These are phyloP conservation scores for Peronospora belbahrii DNA, from an alignment of 352 stramenopile species.

Conservation along the genomic window DNA sequence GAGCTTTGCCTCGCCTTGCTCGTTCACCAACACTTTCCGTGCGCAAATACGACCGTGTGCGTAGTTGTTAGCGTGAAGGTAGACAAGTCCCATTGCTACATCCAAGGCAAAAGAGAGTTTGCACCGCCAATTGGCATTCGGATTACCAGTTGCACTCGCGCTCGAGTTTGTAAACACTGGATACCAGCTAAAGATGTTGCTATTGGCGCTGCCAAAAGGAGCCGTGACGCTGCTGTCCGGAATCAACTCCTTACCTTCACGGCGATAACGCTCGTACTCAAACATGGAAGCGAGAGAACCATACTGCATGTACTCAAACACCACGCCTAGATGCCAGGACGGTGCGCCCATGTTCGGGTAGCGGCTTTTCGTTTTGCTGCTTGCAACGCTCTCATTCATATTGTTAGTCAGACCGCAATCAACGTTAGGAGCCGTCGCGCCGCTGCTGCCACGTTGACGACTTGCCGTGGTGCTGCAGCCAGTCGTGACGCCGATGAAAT, in stretches of 20 bases:
- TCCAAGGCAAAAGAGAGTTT: conserved; percentile 76
- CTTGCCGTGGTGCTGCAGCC: conserved; percentile 33
- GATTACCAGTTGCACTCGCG: conserved; percentile 32
- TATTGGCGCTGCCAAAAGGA: conserved; percentile 29
- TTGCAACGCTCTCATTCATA: conserved; percentile 10
- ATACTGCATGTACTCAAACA: conserved; percentile 73
- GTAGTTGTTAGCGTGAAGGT: conserved; percentile 56
- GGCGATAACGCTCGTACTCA: conserved; percentile 40
- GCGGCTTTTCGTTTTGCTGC: conserved; percentile 13
- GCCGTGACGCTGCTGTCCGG: conserved; percentile 25
- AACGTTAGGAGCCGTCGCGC: conserved; percentile 7
- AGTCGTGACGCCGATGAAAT: conserved; percentile 74
- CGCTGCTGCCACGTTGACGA: conserved; percentile 23
- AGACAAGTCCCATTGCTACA: conserved; percentile 72
- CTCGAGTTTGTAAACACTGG: conserved; percentile 29
- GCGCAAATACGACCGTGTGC: conserved; percentile 53
- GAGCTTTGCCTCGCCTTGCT: conserved; percentile 71
- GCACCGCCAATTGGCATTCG: conserved; percentile 48
- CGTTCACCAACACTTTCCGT: conserved; percentile 64
- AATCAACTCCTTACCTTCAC: conserved; percentile 49
- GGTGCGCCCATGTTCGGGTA: conserved; percentile 27
- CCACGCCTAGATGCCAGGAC: conserved; percentile 55
- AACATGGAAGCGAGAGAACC: conserved; percentile 58
- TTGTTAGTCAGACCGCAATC: conserved; percentile 20
- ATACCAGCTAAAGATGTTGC: conserved; percentile 54